A percentile compares a stretch with the other conserved stretches of the same genome.
These are phyloP conservation scores for Astrothelium subdiscretum DNA, from an alignment of 495 filamentous ascomycete species.

Conservation along the genomic window DNA sequence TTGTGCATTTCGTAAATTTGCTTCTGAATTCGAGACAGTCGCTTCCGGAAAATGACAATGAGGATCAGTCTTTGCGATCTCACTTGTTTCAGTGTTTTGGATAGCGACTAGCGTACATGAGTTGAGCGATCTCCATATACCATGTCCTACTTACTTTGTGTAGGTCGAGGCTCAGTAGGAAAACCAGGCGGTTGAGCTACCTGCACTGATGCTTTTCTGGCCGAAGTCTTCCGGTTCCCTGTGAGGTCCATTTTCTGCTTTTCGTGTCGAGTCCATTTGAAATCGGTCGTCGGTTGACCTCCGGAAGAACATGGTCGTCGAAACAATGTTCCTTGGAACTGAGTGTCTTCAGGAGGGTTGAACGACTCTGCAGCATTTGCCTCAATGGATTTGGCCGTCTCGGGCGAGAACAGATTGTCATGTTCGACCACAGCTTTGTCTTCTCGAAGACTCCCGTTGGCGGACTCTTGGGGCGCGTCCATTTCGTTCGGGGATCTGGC, in stretches of 20 bases:
- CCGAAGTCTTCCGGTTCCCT: constrained; percentile 6
- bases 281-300: not conserved
- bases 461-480: not conserved
- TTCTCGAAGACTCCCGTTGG: not conserved
- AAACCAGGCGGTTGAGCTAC: not conserved
- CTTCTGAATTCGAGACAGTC: no score
- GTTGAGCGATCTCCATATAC: not conserved
- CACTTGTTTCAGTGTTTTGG: no score
- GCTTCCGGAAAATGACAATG: no score
- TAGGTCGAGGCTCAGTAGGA: not conserved
- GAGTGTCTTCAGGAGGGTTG: not conserved
- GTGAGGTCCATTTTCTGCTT: constrained; percentile 7
- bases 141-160: not conserved
- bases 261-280: not conserved
- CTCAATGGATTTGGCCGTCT: no score
- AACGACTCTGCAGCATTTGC: not conserved
- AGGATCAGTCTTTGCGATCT: no score
- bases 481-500: not conserved
- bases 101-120: no score
- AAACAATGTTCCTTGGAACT: not conserved
- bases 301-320: not conserved
- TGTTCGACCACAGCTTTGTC: not conserved
- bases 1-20: no score
- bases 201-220: not conserved
- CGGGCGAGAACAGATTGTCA: not conserved